phyloP scores from a whole-genome alignment of 495 filamentous ascomycete species.

The Penicillium parvum region DNA sequence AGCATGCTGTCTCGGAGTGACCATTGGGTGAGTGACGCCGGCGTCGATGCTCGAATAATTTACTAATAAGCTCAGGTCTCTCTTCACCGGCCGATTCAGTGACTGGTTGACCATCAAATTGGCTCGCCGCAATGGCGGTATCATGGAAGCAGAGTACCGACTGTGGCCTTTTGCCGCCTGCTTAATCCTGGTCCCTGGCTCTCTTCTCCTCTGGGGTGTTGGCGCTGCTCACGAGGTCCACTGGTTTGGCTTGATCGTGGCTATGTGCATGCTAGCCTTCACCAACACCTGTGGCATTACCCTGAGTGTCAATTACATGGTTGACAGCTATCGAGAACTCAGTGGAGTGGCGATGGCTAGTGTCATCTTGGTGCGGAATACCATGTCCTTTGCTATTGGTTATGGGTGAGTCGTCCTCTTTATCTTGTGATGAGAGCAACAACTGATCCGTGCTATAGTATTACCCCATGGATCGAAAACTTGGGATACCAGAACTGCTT shows the following conservation, averaged over 20 bases:
- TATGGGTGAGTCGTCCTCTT: slow-evolving; percentile 42
- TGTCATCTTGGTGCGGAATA: slow-evolving; percentile 63
- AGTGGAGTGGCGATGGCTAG: slow-evolving; percentile 59
- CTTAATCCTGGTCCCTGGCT: slow-evolving; percentile 50
- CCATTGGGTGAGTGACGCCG: slow-evolving; percentile 35
- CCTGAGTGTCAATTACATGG: slow-evolving; percentile 56
- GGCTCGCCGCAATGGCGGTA: slow-evolving; percentile 57
- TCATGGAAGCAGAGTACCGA: slow-evolving; percentile 59
- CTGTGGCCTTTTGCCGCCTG: slow-evolving; percentile 58
- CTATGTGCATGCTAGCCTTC: slow-evolving; percentile 56
- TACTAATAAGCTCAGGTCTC: slow-evolving; percentile 23
- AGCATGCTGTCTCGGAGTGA: slow-evolving; percentile 53
- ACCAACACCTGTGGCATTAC: slow-evolving; percentile 56
- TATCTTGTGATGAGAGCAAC: not conserved
- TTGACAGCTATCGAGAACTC: slow-evolving; percentile 61
- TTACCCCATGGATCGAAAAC: slow-evolving; percentile 59
- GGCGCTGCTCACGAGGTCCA: slow-evolving; percentile 57
- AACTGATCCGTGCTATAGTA: slow-evolving; percentile 30
- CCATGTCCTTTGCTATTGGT: slow-evolving; percentile 58
- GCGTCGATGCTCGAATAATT: not conserved
- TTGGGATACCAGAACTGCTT: slow-evolving; percentile 62
- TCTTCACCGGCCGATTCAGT: slow-evolving; percentile 52
- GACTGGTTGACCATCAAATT: slow-evolving; percentile 56
- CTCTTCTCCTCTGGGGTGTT: slow-evolving; percentile 64
- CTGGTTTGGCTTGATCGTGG: slow-evolving; percentile 60